Evolutionary conservation across 2,329 filamentous ascomycete species (phyloP), one percentile per base, ranked within the genome.

Genomic region (Thelonectria blattea): DNA sequence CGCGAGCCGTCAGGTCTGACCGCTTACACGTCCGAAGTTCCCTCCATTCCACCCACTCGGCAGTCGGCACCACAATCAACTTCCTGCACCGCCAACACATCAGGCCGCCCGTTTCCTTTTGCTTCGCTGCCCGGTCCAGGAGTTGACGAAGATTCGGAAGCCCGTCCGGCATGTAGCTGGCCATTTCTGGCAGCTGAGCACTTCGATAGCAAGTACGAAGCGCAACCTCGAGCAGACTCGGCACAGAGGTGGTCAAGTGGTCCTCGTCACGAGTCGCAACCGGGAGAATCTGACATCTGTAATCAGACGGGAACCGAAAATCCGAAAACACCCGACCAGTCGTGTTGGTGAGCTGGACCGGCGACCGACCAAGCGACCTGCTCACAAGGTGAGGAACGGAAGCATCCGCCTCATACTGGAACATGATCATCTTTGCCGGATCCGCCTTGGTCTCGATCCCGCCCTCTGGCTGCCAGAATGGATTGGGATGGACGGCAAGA

Each of bases 1-100:
- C 57, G 3, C 54, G 63, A 55, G 66, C 61, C 22, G 22, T 24
- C 20, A 22, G 5, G n/a, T 45, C 20, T 14, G 51, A 30, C 10
- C 55, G 51, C 20, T 67, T 64, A 39, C 64, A 64, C 12, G 65
- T 69, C 22, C 65, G 61, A 22, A 78, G 56, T 58, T 83, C 78
- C 71, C 83, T 85, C 83, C 87, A 89, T 68, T 89, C 87, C 8
- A 89, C 74, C 87, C 87, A 89, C 67, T 86, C 80, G 0, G 82
- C 76, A 3, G 80, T 73, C 3, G 86, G 83, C 20, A 83, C 75
- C 7, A 86, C 74, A 4, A 84, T 79, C 9, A 71, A 69, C 27
- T 80, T 79, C 22, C 73, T 66, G 67, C 87, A 89, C 0, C 79
- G 74, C 1, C 83, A 82, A 66, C 87, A 89, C 2, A 69, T 68